Conservation (phyloP, 1,139 yeast species). For the Yamadazyma spencermartinsiae region DNA sequence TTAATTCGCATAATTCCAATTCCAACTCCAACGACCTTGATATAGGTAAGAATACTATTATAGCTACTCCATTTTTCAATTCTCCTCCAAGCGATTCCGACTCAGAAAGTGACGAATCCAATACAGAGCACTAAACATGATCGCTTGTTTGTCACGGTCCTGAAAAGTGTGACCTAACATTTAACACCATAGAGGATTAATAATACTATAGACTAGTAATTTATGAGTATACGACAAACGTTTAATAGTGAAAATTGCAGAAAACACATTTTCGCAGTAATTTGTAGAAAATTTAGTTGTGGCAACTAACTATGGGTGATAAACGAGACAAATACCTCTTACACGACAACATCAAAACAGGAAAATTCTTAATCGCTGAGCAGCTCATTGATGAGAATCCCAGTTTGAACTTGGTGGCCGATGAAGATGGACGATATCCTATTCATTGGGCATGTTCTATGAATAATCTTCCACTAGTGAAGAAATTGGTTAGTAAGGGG, state of each 20-base stretch:
- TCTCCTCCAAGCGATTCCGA: constrained; percentile 44
- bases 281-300: neutral
- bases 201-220: neutral
- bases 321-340: constrained; percentile 29
- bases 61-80: constrained; percentile 42
- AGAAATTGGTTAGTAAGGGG: constrained; percentile 10
- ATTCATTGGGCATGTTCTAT: constrained; percentile 88
- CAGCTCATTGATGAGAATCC: constrained; percentile 52
- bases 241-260: neutral
- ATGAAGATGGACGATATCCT: constrained; percentile 78
- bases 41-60: constrained; percentile 22
- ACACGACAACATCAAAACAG: constrained; percentile 63
- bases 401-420: constrained; percentile 44
- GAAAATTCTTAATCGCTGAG: constrained; percentile 49
- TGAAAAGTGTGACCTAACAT: too few relatives aligned
- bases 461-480: constrained; percentile 54
- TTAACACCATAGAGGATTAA: too few relatives aligned
- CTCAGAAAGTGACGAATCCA: constrained; percentile 17
- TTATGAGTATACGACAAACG: neutral
- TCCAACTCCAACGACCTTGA: constrained; percentile 10
- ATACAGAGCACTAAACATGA: constrained; percentile 4
- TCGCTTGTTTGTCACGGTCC: too few relatives aligned
- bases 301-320: constrained; percentile 11
- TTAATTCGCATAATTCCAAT: constrained; percentile 4
- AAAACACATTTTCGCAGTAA: neutral